These are phyloP conservation scores for Pythium grandisporangium DNA, from an alignment of 352 stramenopile genomes.

Conservation along the genomic window DNA sequence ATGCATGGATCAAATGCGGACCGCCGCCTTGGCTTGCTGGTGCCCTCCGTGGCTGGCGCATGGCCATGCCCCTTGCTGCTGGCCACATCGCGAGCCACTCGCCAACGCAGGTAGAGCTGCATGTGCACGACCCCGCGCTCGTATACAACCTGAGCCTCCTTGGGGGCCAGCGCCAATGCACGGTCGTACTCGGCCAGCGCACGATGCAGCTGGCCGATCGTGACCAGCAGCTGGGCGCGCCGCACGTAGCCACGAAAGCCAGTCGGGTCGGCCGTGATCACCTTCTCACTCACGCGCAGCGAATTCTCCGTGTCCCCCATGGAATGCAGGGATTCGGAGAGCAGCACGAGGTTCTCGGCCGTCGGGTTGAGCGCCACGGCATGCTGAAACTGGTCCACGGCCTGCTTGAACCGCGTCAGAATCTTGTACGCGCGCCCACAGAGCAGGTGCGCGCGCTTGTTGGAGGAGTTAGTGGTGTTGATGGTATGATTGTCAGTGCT, in stretches of 20 bases:
- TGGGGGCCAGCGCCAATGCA: slow-evolving; percentile 43
- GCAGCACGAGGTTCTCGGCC: slow-evolving; percentile 62
- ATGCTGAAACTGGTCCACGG: slow-evolving; percentile 53
- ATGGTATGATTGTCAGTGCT: too few relatives aligned
- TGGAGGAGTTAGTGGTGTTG: neutral
- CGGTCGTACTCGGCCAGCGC: slow-evolving; percentile 61
- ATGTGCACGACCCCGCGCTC: slow-evolving; percentile 65
- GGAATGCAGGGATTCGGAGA: slow-evolving; percentile 73
- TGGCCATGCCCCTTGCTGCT: slow-evolving; percentile 3
- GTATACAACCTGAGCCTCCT: slow-evolving; percentile 53
- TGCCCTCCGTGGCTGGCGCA: neutral
- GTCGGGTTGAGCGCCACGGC: slow-evolving; percentile 49
- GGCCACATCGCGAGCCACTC: slow-evolving; percentile 34
- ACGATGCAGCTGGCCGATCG: slow-evolving; percentile 23
- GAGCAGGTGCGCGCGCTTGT: slow-evolving; percentile 39
- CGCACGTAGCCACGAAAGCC: slow-evolving; percentile 59
- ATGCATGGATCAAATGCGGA: slow-evolving; percentile 36
- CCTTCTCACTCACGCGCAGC: slow-evolving; percentile 57
- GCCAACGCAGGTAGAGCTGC: slow-evolving; percentile 60
- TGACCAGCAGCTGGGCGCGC: slow-evolving; percentile 55
- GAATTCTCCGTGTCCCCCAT: slow-evolving; percentile 76
- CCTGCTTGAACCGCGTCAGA: slow-evolving; percentile 49
- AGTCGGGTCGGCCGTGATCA: slow-evolving; percentile 46
- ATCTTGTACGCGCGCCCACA: slow-evolving; percentile 65
- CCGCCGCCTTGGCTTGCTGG: slow-evolving; percentile 4